phyloP scores from a whole-genome alignment of 192 early-diverging fungal genomes.

The Coemansia sp. region DNA sequence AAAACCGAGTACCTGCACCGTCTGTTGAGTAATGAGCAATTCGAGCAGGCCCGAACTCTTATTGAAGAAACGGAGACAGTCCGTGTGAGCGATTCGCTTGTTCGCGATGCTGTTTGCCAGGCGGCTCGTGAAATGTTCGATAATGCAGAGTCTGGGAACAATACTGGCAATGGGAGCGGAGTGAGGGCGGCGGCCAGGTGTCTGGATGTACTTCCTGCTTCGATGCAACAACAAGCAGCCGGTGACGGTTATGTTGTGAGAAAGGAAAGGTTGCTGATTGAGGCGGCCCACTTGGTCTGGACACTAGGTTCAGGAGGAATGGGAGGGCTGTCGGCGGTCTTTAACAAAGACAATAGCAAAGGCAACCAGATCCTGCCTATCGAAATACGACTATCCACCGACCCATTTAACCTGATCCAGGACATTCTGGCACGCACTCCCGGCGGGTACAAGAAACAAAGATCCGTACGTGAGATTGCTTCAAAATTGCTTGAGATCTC shows the following conservation, averaged over 20 bases:
- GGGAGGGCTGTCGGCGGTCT: background rate
- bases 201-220: conserved; percentile 15
- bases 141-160: conserved; percentile 33
- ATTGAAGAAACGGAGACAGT: conserved; percentile 14
- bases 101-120: conserved; percentile 28
- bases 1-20: conserved; percentile 21
- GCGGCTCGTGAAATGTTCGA: conserved; percentile 44
- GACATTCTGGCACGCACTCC: conserved; percentile 21
- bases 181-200: conserved; percentile 25
- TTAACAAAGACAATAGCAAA: background rate
- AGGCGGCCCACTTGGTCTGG: conserved; percentile 25
- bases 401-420: conserved; percentile 21
- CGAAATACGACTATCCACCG: conserved; percentile 26
- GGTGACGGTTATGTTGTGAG: conserved; percentile 8
- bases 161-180: conserved; percentile 10
- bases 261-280: conserved; percentile 28
- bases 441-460: conserved; percentile 22
- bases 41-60: conserved; percentile 25
- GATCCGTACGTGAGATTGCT: conserved; percentile 25
- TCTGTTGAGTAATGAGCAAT: conserved; percentile 17
- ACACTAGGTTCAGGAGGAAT: conserved; percentile 8
- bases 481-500: conserved; percentile 6
- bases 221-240: background rate
- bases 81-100: background rate
- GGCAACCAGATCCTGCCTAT: conserved; percentile 21